These are phyloP conservation scores for Postia placenta DNA, from an alignment of 768 basidiomycete genomes.

Conservation along the genomic window DNA sequence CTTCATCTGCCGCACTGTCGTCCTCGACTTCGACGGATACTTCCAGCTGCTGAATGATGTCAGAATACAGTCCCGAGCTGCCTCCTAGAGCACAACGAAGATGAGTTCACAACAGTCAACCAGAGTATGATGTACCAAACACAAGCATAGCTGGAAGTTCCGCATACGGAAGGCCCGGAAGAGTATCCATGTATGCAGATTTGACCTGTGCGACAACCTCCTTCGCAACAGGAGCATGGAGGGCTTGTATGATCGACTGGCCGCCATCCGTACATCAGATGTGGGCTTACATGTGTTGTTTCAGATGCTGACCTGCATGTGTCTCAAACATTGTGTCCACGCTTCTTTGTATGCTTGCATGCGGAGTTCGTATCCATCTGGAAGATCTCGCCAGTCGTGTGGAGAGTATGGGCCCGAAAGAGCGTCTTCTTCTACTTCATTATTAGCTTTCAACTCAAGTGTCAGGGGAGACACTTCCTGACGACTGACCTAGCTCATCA, in stretches of 20 bases:
- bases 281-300: too few relatives aligned
- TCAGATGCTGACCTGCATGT: constrained; percentile 49
- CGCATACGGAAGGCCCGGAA: constrained; percentile 51
- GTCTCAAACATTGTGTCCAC: constrained; percentile 54
- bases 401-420: too few relatives aligned
- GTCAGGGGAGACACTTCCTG: too few relatives aligned
- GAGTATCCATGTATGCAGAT: constrained; percentile 35
- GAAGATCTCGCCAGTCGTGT: constrained; percentile 8
- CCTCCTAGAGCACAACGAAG: constrained; percentile 31
- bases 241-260: constrained; percentile 40
- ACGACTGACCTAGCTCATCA: constrained; percentile 1
- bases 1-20: background rate
- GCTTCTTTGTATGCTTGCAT: constrained; percentile 48
- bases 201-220: constrained; percentile 38
- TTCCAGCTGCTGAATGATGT: constrained; percentile 4
- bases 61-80: constrained; percentile 2
- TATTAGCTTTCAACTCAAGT: too few relatives aligned
- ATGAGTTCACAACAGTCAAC: too few relatives aligned
- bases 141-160: constrained; percentile 59
- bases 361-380: constrained; percentile 31
- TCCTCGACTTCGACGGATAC: background rate
- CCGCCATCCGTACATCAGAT: background rate
- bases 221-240: constrained; percentile 45
- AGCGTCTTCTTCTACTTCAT: too few relatives aligned
- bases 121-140: constrained; percentile 50